Evolutionary conservation across 2,329 filamentous ascomycete genomes (phyloP).

Genomic region (Colletotrichum cereale): DNA sequence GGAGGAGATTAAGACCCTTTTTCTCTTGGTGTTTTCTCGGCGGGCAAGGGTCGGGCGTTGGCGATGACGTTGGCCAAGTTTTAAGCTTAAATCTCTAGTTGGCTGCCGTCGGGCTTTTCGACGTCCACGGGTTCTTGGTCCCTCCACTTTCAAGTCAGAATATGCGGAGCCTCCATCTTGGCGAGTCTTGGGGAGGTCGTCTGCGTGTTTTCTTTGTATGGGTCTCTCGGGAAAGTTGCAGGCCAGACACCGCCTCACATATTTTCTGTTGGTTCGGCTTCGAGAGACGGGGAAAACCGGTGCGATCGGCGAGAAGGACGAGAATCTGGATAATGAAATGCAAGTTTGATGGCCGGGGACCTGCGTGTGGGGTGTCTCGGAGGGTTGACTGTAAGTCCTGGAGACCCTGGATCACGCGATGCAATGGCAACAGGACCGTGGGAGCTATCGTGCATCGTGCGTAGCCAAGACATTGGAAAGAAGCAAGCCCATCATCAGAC

Average conservation of each 20-base stretch:
- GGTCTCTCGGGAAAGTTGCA: background rate
- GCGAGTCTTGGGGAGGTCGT: conserved; percentile 17
- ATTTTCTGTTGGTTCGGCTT: background rate
- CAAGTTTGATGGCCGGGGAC: background rate
- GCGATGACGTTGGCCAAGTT: conserved; percentile 40
- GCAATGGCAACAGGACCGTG: background rate
- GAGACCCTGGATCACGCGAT: background rate
- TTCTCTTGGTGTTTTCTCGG: conserved; percentile 32
- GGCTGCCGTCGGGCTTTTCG: conserved; percentile 11
- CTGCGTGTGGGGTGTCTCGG: background rate
- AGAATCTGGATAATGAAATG: background rate
- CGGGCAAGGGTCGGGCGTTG: conserved; percentile 24
- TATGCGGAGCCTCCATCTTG: conserved; percentile 29
- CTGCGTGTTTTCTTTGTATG: background rate
- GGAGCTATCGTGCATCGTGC: background rate
- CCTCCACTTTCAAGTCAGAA: conserved; percentile 29
- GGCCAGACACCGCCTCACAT: background rate
- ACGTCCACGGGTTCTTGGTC: conserved; percentile 27
- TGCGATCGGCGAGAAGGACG: conserved; percentile 13
- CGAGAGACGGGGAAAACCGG: background rate
- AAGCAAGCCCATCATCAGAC: background rate
- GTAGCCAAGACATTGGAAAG: too few species aligned
- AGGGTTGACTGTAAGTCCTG: background rate
- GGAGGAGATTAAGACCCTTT: conserved; percentile 19
- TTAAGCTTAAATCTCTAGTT: conserved; percentile 39